A percentile compares a stretch with the other conserved stretches of the same genome.
Evolutionary conservation across 1,139 yeast species (phyloP).

Genomic region (Groenewaldozyma sp.): DNA sequence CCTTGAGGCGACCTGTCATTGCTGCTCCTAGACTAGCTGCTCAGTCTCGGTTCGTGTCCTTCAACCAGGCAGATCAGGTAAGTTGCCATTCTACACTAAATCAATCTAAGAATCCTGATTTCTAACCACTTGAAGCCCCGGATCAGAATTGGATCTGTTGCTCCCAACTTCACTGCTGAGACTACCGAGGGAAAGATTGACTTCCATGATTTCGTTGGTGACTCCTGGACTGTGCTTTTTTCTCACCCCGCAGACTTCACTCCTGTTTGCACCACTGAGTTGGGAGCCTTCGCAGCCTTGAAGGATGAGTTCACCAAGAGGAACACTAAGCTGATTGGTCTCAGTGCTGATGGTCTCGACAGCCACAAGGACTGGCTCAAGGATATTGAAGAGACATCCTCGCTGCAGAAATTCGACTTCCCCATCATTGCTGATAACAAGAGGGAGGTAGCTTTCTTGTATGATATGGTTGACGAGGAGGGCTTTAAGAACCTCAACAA

Average conservation of each 20-base stretch:
- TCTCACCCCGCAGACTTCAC: conserved; percentile 94
- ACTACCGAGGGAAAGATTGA: conserved; percentile 70
- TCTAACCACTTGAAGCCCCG: conserved; percentile 29
- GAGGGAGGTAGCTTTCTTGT: conserved; percentile 70
- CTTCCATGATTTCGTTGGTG: conserved; percentile 75
- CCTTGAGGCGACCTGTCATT: background rate
- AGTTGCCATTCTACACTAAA: conserved; percentile 2
- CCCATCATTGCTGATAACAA: conserved; percentile 82
- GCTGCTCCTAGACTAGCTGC: conserved; percentile 5
- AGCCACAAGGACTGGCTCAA: conserved; percentile 75
- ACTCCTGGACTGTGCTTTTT: conserved; percentile 76
- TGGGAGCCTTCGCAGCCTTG: conserved; percentile 82
- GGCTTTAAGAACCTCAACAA: conserved; percentile 74
- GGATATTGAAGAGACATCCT: conserved; percentile 72
- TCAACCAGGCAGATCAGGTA: conserved; percentile 18
- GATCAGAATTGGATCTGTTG: conserved; percentile 54
- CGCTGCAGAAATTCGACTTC: conserved; percentile 55
- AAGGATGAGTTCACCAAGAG: conserved; percentile 76
- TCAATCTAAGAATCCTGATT: conserved; percentile 1
- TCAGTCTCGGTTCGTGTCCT: conserved; percentile 12
- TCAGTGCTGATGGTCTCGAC: conserved; percentile 71
- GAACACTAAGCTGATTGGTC: conserved; percentile 74
- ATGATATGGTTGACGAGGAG: conserved; percentile 87
- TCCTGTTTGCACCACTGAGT: conserved; percentile 91
- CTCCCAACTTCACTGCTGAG: conserved; percentile 76